Base-by-base conservation (phyloP, 1,284 basidiomycete genomes). In the Tylopilus orsonianus region DNA sequence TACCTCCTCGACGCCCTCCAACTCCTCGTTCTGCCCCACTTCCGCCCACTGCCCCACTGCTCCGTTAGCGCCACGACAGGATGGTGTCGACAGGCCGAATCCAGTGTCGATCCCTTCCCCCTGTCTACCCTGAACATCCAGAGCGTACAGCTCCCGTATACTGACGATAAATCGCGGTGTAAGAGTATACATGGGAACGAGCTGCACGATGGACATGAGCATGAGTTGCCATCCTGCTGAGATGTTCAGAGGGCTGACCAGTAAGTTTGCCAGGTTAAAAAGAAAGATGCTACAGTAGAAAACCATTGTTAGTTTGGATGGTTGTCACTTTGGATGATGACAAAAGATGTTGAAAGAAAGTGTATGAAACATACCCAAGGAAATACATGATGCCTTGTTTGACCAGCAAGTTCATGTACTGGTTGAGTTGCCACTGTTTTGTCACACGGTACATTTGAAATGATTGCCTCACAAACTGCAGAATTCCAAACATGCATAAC, bases 101-200 rank as follows among this genome's bases (percentile, higher is more conserved):
- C 35, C 35, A 8, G 35, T 23, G 35, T 37, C 35, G 8, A 37
- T 23, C 22, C 35, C 35, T 19, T 5, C 7, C 2, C 7, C 14
- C 8, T 9, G 8, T 23, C 9, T 23, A 2, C 35, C 22, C 9
- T 23, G 20, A 8, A 18, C 22, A 23, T 23, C 13, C 14, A 2
- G 35, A 5, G 35, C 35, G n/a, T 37, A 23, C 20, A 37, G n/a
- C 22, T 23, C 22, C 19, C 35, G 35, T 22, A 20, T 20, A 29
- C 30, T 43, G 12, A 49, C 10, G 24, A 54, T 43, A 35, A 54
- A 54, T 22, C 46, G 42, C 9, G 53, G 48, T 8, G 40, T 32
- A 0, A 55, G 41, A 5, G 37, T 38, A 19, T 26, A 49, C 10
- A 33, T 7, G 14, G 53, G 46, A 10, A 46, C 32, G 4, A n/a